Conservation (phyloP, 192 early-diverging fungal genomes). For the Ambispora gerdemannii region DNA sequence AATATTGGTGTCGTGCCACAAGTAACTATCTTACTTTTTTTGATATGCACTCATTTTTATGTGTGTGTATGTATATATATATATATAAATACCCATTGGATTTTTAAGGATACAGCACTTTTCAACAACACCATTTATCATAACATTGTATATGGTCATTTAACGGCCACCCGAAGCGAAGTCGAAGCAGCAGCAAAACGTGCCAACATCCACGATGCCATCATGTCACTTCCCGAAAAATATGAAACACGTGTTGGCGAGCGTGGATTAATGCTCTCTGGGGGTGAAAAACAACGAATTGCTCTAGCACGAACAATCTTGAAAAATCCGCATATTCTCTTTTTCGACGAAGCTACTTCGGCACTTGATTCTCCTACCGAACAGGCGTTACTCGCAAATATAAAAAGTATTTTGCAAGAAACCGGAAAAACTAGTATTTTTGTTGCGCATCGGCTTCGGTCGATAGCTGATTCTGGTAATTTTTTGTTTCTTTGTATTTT, state of each 20-base stretch:
- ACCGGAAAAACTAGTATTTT: constrained; percentile 81
- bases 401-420: constrained; percentile 75
- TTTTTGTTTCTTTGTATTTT: constrained; percentile 6
- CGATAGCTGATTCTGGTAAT: constrained; percentile 78
- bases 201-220: constrained; percentile 76
- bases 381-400: constrained; percentile 79
- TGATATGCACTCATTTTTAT: too few relatives aligned
- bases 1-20: constrained; percentile 88
- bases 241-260: constrained; percentile 90
- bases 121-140: constrained; percentile 92
- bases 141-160: constrained; percentile 90
- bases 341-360: constrained; percentile 92
- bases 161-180: constrained; percentile 60
- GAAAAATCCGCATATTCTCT: constrained; percentile 83
- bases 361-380: constrained; percentile 86
- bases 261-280: constrained; percentile 77
- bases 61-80: too few relatives aligned
- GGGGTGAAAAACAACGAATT: constrained; percentile 91
- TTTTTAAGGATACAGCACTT: constrained; percentile 70
- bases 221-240: constrained; percentile 69
- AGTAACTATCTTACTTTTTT: too few relatives aligned
- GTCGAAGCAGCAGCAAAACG: constrained; percentile 67
- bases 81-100: not conserved
- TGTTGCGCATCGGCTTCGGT: constrained; percentile 90
- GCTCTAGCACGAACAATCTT: constrained; percentile 91